phyloP scores from a whole-genome alignment of 1,284 basidiomycete genomes.

The Naganishia albida region DNA sequence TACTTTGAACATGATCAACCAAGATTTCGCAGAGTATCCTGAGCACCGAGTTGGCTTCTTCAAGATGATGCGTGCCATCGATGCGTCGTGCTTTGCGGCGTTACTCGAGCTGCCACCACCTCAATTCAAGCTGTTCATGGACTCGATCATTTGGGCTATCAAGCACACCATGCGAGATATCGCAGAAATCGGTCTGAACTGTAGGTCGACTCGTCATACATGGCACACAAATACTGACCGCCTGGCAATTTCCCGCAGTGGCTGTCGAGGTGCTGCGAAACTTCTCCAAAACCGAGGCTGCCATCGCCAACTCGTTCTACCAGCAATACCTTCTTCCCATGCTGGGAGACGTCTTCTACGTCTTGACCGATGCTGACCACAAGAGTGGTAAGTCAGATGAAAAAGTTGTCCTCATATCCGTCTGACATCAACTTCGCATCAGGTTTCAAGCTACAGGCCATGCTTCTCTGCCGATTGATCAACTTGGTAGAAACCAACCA shows the following conservation, averaged over 20 bases:
- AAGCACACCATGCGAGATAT: constrained; percentile 99
- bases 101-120: constrained; percentile 81
- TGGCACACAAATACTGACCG: constrained; percentile 15
- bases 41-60: constrained; percentile 98
- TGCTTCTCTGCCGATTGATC: constrained; percentile 90
- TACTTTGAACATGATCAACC: constrained; percentile 98
- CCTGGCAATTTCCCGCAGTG: constrained; percentile 60
- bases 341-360: constrained; percentile 95
- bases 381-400: constrained; percentile 68
- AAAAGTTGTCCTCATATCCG: neutral
- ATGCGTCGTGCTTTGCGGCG: constrained; percentile 93
- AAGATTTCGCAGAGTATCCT: constrained; percentile 97
- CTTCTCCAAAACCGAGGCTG: constrained; percentile 77
- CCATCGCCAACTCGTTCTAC: constrained; percentile 80
- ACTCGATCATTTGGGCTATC: constrained; percentile 98
- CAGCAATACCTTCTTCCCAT: constrained; percentile 91
- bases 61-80: constrained; percentile 90
- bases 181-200: constrained; percentile 86
- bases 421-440: constrained; percentile 2
- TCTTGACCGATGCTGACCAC: constrained; percentile 96
- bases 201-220: constrained; percentile 58
- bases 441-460: constrained; percentile 84
- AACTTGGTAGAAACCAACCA: constrained; percentile 82
- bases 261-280: constrained; percentile 95
- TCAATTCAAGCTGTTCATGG: constrained; percentile 98